Evolutionary conservation across 495 filamentous ascomycete species (phyloP).

Genomic region (Lasiosphaeria miniovina): DNA sequence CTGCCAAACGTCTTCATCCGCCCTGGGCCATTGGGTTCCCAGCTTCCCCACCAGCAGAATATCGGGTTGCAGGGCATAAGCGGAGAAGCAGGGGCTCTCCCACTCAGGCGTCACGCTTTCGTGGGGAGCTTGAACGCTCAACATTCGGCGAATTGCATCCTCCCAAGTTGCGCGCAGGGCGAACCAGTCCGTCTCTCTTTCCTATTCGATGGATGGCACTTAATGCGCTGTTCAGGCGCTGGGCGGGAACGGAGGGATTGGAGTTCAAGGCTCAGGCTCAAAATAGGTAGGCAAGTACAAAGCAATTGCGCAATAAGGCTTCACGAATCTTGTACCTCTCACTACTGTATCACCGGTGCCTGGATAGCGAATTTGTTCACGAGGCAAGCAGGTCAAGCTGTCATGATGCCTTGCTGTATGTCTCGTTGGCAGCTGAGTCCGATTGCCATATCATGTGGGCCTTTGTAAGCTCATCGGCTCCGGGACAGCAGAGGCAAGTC

Average conservation of each 20-base stretch:
- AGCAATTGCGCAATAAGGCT: background rate
- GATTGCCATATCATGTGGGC: background rate
- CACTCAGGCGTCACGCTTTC: constrained; percentile 22
- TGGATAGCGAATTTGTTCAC: background rate
- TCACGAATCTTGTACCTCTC: background rate
- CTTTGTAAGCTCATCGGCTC: background rate
- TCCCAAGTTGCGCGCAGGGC: constrained; percentile 21
- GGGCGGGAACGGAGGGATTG: background rate
- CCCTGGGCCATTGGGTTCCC: constrained; percentile 12
- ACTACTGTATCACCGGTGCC: background rate
- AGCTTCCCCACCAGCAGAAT: constrained; percentile 15
- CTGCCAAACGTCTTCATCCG: background rate
- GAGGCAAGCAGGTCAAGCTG: background rate
- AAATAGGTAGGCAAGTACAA: constrained; percentile 1
- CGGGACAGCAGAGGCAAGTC: background rate
- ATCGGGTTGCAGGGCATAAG: constrained; percentile 16
- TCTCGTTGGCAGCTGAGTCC: background rate
- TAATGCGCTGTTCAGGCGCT: constrained; percentile 18
- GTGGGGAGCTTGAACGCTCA: constrained; percentile 6
- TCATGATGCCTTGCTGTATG: background rate
- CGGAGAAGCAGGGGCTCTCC: constrained; percentile 12
- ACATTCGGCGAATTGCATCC: constrained; percentile 16
- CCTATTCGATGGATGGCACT: constrained; percentile 8
- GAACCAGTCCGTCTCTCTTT: constrained; percentile 3
- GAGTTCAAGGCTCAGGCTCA: background rate